Evolutionary conservation across 805 yeast species (phyloP).

Genomic region (Candida parachauliodes): DNA sequence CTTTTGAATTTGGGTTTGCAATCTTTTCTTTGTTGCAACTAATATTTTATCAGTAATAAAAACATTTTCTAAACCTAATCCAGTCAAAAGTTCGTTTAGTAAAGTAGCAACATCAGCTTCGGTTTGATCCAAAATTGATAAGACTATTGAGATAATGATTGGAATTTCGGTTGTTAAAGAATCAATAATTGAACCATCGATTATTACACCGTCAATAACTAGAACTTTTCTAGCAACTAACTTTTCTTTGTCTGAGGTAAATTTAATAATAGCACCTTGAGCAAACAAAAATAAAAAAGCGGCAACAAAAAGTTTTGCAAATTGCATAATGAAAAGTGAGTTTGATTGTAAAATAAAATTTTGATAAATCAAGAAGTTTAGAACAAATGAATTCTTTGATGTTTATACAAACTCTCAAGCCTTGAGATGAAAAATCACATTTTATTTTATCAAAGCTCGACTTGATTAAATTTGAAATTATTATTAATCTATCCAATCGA

Average conservation of each 20-base stretch:
- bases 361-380: no score
- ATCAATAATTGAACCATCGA: background rate
- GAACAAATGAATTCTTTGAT: no score
- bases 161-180: background rate
- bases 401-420: no score
- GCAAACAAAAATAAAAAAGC: background rate
- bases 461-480: no score
- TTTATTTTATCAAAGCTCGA: no score
- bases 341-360: background rate
- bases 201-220: background rate
- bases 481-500: no score
- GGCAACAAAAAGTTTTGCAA: background rate
- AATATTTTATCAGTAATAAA: background rate
- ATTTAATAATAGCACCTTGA: background rate
- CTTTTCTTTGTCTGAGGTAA: background rate
- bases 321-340: background rate
- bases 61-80: background rate
- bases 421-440: no score
- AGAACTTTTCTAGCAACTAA: background rate
- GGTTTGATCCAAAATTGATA: background rate
- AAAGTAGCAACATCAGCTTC: background rate
- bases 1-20: background rate
- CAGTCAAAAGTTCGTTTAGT: background rate
- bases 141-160: background rate
- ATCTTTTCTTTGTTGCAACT: constrained; percentile 1